Conservation (phyloP, 345 rosid species). For the Conringia planisiliqua region DNA sequence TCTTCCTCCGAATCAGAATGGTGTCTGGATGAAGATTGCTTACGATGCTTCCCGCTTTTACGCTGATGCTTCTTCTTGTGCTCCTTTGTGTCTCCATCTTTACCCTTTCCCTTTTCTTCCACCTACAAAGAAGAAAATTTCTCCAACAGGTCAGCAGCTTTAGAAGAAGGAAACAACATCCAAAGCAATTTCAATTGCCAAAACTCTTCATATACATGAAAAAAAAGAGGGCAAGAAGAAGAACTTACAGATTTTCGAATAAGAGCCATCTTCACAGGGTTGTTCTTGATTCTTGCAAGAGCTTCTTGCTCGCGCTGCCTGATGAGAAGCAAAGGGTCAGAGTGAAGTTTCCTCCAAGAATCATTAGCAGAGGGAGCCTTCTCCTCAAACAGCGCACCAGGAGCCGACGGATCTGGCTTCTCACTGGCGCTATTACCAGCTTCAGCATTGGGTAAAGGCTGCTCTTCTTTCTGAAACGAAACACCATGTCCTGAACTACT, state of each 20-base stretch:
- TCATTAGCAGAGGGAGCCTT: slow-evolving; percentile 80
- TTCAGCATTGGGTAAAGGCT: slow-evolving; percentile 37
- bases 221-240: neutral
- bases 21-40: slow-evolving; percentile 38
- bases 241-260: slow-evolving; percentile 78
- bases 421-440: slow-evolving; percentile 18
- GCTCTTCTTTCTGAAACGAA: slow-evolving; percentile 72
- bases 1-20: slow-evolving; percentile 34
- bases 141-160: slow-evolving; percentile 10
- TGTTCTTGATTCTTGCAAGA: slow-evolving; percentile 86
- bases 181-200: neutral
- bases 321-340: slow-evolving; percentile 88
- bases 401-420: slow-evolving; percentile 46
- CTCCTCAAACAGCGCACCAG: slow-evolving; percentile 89
- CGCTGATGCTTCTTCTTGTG: slow-evolving; percentile 36
- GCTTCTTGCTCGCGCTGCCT: slow-evolving; percentile 97
- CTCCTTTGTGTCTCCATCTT: slow-evolving; percentile 38
- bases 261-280: slow-evolving; percentile 86
- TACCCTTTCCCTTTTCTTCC: slow-evolving; percentile 46
- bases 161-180: neutral
- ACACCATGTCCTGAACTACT: slow-evolving; percentile 47
- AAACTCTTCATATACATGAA: neutral
- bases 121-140: slow-evolving; percentile 35
- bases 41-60: slow-evolving; percentile 45
- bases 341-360: slow-evolving; percentile 89